Evolutionary conservation across 768 basidiomycete species (phyloP), one percentile per base, ranked within the genome.

Genomic region (Fomitopsis pulvina): DNA sequence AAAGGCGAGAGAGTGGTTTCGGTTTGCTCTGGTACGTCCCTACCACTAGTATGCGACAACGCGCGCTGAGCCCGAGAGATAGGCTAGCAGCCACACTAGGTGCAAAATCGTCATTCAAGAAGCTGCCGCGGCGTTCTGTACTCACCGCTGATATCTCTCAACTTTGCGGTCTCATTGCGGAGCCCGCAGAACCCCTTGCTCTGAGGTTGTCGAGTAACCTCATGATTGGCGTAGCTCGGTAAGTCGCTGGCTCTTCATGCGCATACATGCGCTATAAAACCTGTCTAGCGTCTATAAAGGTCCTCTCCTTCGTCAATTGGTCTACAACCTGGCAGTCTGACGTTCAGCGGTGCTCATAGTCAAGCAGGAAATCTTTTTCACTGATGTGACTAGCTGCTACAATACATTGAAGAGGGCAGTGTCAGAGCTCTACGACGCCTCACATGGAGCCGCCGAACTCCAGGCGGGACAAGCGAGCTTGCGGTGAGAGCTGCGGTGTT

Each of bases 11-110:
- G 58, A 90, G 85, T 56, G 89, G 92, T 12, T 92, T 89, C 60
- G 92, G 92, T 50, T 77, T 92, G n/a, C 72, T 92, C 18, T 92
- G 90, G 90, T 89, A 64, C 51, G 58, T 50, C 5, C 29, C 18
- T 52, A 53, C 25, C 16, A 21, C 12, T 32, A 14, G 9, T 22
- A 14, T 25, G 7, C n/a, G 5, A 16, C 9, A 27, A 28, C 16
- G 38, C 32, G 25, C 22, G 21, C 20, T 21, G 9, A 45, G 14
- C 11, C 26, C 2, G 22, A 39, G 43, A 25, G 43, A 26, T 51
- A 95, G 92, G 92, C 80, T 95, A 21, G 90, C 90, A 7, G 92
- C 92, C 1, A 95, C 92, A 1, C 72, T 94, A 21, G 92, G 92
- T 37, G 83, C 91, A 7, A 87, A 84, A 68, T 87, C 88, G n/a